Percentiles rank a stretch among this genome's conserved stretches.
Conservation (phyloP, 805 yeast genomes). For the Kluyveromyces siamensis region DNA sequence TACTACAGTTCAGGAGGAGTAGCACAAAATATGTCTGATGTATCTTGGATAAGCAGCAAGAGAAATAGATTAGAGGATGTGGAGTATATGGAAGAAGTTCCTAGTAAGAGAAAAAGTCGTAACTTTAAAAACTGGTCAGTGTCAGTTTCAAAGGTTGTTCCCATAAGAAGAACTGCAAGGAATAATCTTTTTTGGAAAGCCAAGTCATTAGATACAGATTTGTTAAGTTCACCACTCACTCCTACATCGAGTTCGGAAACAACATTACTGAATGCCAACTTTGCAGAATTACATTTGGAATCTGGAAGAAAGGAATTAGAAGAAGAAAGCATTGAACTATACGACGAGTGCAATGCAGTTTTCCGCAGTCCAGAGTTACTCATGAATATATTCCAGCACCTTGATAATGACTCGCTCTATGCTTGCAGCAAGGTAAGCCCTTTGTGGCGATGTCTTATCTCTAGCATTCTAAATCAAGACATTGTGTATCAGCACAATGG, state of each 20-base stretch:
- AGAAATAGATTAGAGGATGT: neutral
- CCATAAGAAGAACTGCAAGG: neutral
- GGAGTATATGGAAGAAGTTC: neutral
- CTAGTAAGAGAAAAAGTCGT: neutral
- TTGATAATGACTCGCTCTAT: slow-evolving; percentile 40
- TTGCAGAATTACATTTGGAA: neutral
- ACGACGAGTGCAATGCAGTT: slow-evolving; percentile 31
- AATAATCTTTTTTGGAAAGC: neutral
- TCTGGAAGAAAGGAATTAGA: neutral
- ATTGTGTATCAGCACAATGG: neutral
- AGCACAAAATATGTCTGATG: neutral
- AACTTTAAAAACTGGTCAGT: neutral
- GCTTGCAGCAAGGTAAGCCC: neutral
- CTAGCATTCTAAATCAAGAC: neutral
- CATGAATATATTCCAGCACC: slow-evolving; percentile 46
- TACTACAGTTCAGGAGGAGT: too few relatives aligned
- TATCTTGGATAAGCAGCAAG: neutral
- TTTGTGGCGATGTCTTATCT: neutral
- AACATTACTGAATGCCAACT: neutral
- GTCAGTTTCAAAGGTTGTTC: neutral
- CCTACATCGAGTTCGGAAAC: neutral
- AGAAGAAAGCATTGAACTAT: neutral
- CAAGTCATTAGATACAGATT: neutral
- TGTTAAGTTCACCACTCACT: neutral
- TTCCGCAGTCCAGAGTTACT: slow-evolving; percentile 74